These are phyloP conservation scores for Rhynchosporium agropyri DNA, from an alignment of 2,329 filamentous ascomycete species.

Conservation along the genomic window DNA sequence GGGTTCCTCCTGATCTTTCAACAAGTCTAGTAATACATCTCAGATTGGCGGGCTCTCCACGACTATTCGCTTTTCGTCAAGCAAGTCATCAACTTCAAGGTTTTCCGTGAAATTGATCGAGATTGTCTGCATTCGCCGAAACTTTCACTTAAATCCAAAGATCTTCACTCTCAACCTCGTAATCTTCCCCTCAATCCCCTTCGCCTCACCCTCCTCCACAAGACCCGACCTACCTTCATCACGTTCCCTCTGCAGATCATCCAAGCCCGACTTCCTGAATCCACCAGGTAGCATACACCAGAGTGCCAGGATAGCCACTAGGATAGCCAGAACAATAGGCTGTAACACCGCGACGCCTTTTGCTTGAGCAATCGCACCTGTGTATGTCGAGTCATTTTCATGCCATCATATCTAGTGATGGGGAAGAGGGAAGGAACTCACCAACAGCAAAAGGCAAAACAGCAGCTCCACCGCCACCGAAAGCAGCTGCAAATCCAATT, in stretches of 20 bases:
- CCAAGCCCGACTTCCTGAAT: slow-evolving; percentile 35
- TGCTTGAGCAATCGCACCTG: slow-evolving; percentile 65
- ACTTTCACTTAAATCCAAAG: slow-evolving; percentile 5
- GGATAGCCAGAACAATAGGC: slow-evolving; percentile 55
- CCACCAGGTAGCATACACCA: slow-evolving; percentile 30
- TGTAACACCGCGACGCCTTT: slow-evolving; percentile 60
- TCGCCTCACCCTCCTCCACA: slow-evolving; percentile 19
- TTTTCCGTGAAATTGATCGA: background rate
- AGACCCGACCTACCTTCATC: slow-evolving; percentile 20
- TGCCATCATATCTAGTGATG: too few species aligned
- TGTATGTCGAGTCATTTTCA: background rate
- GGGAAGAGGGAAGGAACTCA: background rate
- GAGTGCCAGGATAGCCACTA: slow-evolving; percentile 41
- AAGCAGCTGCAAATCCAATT: slow-evolving; percentile 78
- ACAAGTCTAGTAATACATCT: too few species aligned
- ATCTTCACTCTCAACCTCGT: slow-evolving; percentile 18
- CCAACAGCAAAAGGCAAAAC: slow-evolving; percentile 63
- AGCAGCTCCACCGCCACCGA: slow-evolving; percentile 74
- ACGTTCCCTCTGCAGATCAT: slow-evolving; percentile 20
- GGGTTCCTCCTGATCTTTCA: too few species aligned
- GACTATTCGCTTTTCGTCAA: too few species aligned
- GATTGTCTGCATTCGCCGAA: background rate
- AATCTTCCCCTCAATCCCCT: slow-evolving; percentile 8
- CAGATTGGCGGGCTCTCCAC: too few species aligned
- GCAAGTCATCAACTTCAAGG: background rate